These are phyloP conservation scores for Phyllosticta ampelicida DNA, from an alignment of 2,329 filamentous ascomycete species.

Conservation along the genomic window DNA sequence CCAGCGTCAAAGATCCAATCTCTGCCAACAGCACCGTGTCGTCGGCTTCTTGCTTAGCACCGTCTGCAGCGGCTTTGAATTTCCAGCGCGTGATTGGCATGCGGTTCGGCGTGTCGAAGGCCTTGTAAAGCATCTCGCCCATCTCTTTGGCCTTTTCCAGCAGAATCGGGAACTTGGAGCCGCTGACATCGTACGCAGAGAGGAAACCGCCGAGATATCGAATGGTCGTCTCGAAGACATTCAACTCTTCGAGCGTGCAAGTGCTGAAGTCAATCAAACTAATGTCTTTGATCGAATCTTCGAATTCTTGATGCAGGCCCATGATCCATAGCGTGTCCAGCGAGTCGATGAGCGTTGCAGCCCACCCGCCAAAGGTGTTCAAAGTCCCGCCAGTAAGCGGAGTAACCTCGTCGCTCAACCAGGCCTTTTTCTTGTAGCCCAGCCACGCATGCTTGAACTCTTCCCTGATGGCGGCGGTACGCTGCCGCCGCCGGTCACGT, in stretches of 20 bases:
- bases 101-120: constrained; percentile 36
- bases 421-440: constrained; percentile 52
- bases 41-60: constrained; percentile 29
- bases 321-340: constrained; percentile 40
- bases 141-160: constrained; percentile 28
- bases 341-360: constrained; percentile 54
- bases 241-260: constrained; percentile 30
- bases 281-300: constrained; percentile 35
- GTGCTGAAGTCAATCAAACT: constrained; percentile 35
- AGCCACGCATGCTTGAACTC: constrained; percentile 37
- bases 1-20: constrained; percentile 35
- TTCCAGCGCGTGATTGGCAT: constrained; percentile 36
- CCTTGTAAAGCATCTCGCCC: constrained; percentile 35
- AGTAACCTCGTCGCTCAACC: constrained; percentile 52
- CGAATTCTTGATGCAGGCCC: constrained; percentile 37
- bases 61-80: constrained; percentile 16
- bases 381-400: constrained; percentile 43
- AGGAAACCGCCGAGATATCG: constrained; percentile 28
- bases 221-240: constrained; percentile 43
- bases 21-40: constrained; percentile 35
- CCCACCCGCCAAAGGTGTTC: constrained; percentile 56
- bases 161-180: constrained; percentile 19
- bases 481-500: constrained; percentile 16
- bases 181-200: constrained; percentile 28
- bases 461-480: constrained; percentile 20